Evolutionary conservation across 2,329 filamentous ascomycete genomes (phyloP).

Genomic region (Chrysosporium queenslandicum): DNA sequence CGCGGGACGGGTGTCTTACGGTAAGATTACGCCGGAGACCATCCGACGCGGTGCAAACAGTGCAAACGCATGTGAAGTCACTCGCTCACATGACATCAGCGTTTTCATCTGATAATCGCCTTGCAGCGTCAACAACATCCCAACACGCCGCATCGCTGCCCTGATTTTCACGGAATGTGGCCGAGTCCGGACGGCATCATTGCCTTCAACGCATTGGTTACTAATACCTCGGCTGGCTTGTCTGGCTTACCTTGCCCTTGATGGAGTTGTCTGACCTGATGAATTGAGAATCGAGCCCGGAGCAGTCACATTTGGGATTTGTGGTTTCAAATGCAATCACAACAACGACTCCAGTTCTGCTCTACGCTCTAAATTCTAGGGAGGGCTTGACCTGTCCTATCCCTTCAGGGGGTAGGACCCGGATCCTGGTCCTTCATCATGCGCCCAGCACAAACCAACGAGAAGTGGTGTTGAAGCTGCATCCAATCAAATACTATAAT

Average conservation of each 20-base stretch:
- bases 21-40: background rate
- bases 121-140: background rate
- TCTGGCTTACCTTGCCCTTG: background rate
- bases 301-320: no score
- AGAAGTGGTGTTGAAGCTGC: no score
- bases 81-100: constrained; percentile 5
- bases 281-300: background rate
- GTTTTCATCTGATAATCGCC: background rate
- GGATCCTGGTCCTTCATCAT: no score
- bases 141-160: background rate
- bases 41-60: constrained; percentile 8
- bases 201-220: background rate
- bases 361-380: no score
- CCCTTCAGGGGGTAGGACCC: no score
- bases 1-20: background rate
- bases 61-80: constrained; percentile 12
- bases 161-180: background rate
- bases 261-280: background rate
- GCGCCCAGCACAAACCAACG: no score
- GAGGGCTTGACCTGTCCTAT: no score
- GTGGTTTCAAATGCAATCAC: no score
- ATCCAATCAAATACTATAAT: no score
- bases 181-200: background rate
- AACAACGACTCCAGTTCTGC: no score
- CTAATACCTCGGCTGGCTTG: background rate